phyloP scores from a whole-genome alignment of 441 rosid genomes.

The Flueggea neowawraea region DNA sequence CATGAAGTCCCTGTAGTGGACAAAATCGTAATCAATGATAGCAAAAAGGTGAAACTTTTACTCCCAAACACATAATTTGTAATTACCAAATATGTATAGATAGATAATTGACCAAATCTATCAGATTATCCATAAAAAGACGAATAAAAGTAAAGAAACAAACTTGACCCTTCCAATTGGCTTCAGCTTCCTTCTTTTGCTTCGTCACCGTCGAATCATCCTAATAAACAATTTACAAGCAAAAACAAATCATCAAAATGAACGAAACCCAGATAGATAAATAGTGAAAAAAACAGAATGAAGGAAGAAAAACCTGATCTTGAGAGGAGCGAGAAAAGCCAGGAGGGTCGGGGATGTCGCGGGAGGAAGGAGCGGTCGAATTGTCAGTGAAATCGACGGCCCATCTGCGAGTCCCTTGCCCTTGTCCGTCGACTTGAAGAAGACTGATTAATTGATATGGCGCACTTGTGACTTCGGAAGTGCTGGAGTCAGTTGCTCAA shows the following conservation, averaged over 20 bases:
- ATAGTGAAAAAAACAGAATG: not conserved
- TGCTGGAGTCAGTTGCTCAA: no score
- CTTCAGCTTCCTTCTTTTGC: constrained; percentile 98
- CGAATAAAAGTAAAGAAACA: constrained; percentile 1
- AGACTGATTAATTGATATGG: not conserved
- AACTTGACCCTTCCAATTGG: constrained; percentile 96
- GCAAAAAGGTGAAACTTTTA: no score
- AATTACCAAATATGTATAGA: not conserved
- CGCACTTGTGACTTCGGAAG: no score
- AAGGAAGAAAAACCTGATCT: constrained; percentile 55
- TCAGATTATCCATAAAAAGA: not conserved
- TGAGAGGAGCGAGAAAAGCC: constrained; percentile 86
- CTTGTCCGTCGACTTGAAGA: constrained; percentile 54
- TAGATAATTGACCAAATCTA: no score
- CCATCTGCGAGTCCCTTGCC: constrained; percentile 97
- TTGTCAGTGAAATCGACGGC: constrained; percentile 92
- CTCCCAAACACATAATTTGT: no score
- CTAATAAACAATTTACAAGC: constrained; percentile 25
- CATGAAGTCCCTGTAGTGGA: no score
- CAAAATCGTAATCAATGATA: no score
- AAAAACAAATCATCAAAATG: constrained; percentile 1
- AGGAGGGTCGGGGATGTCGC: constrained; percentile 89
- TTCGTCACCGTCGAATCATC: constrained; percentile 76
- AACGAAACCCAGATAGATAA: not conserved
- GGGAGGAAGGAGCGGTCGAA: constrained; percentile 70